Base-by-base conservation (phyloP, 768 basidiomycete genomes). In the Tubosaeta sp. region DNA sequence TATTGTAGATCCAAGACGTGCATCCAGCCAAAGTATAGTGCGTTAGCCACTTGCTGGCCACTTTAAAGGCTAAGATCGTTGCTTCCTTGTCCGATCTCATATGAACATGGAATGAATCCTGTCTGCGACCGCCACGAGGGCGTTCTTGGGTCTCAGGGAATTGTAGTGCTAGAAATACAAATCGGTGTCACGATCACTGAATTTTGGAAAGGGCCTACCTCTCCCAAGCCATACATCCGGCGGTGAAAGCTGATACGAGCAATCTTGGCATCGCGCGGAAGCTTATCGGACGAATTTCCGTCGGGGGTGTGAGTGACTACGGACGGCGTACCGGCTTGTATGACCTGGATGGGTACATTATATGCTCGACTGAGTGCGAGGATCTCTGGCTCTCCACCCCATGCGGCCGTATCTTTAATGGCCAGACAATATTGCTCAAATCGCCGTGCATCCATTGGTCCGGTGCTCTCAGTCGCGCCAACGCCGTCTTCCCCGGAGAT, bases 301-400 rank as follows among this genome's bases (percentile, higher is more conserved):
- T 66, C 59, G 0, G 90, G 87, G 40, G 84, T 74, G 61, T 96
- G 94, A 5, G 84, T 79, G n/a, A 96, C 93, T 13, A 97, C 75
- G 1, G 84, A 76, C 2, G 94, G 94, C 24, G 76, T 77, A 1
- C 84, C 86, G 1, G 82, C 82, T 67, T 98, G 96, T 12, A 98
- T 76, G 47, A 99, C 88, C 65, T 95, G 86, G 44, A 99, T 94
- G 0, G 94, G 87, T 34, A 94, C 72, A 48, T 84, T 78, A 67
- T 80, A 97, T 27, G 83, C 82, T 45, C 86, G 76, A 63, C 87
- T 86, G 14, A 98, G 74, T 3, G 96, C 96, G 59, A 88, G 77
- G 29, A 99, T 93, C 77, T 98, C 96, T 7, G 93, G 94, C 71
- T 98, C 94, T 31, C 96, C 95, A 44, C 96, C 96, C 96, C 96